Percentiles rank a stretch among this genome's conserved stretches.
Evolutionary conservation across 2,329 filamentous ascomycete genomes (phyloP).

Genomic region (Xylaria sp.): DNA sequence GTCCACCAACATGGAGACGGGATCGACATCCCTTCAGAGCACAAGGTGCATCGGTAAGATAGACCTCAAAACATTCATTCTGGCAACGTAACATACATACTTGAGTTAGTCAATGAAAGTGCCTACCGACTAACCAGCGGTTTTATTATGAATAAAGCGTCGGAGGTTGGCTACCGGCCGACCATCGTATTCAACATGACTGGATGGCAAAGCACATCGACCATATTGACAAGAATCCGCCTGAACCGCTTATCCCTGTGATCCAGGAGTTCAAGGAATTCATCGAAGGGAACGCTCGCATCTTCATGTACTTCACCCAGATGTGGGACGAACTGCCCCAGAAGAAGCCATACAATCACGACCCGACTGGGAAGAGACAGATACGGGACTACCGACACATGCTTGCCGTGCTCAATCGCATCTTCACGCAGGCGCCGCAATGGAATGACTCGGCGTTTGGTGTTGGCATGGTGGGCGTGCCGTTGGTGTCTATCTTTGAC

Average conservation of each 20-base stretch:
- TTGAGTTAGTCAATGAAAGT: background rate
- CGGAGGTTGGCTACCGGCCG: conserved; percentile 69
- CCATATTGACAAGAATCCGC: conserved; percentile 62
- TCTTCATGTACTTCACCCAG: conserved; percentile 73
- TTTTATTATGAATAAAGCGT: conserved; percentile 49
- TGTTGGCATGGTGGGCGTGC: conserved; percentile 65
- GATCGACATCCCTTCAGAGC: conserved; percentile 62
- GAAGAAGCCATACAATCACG: conserved; percentile 68
- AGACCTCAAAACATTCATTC: background rate
- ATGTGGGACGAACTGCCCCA: conserved; percentile 77
- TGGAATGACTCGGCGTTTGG: conserved; percentile 64
- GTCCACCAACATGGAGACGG: conserved; percentile 63
- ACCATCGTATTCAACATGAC: conserved; percentile 70
- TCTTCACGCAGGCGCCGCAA: conserved; percentile 61
- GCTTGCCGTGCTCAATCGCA: conserved; percentile 72
- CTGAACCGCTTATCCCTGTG: conserved; percentile 66
- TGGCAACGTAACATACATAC: background rate
- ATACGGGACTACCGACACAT: conserved; percentile 74
- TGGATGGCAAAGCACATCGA: conserved; percentile 70
- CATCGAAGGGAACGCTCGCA: conserved; percentile 71
- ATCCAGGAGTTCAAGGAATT: conserved; percentile 72
- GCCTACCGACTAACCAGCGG: background rate
- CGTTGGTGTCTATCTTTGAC: conserved; percentile 64
- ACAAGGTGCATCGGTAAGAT: conserved; percentile 59
- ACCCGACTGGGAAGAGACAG: conserved; percentile 70